These are phyloP conservation scores for Bipolaris gigantea DNA, from an alignment of 2,329 filamentous ascomycete genomes.

Conservation along the genomic window DNA sequence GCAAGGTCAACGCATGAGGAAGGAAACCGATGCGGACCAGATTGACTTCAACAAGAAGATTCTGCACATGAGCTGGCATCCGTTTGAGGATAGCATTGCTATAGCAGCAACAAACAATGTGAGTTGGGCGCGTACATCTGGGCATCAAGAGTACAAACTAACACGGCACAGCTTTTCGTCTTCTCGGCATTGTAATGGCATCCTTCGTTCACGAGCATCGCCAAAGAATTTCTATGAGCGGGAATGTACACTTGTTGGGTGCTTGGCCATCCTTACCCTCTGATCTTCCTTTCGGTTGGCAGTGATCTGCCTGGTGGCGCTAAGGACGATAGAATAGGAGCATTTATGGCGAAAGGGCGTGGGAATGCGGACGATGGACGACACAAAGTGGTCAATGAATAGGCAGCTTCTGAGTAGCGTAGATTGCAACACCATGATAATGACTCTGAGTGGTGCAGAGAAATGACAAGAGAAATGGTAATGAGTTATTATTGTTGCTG, in stretches of 20 bases:
- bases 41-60: conserved; percentile 99
- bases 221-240: conserved; percentile 31
- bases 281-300: conserved; percentile 34
- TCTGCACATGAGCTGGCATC: conserved; percentile 99
- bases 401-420: conserved; percentile 29
- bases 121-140: conserved; percentile 50
- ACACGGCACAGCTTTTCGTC: conserved; percentile 55
- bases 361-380: conserved; percentile 30
- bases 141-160: neutral
- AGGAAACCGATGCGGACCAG: conserved; percentile 98
- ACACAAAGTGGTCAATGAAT: conserved; percentile 33
- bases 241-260: conserved; percentile 32
- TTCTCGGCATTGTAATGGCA: conserved; percentile 55
- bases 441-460: conserved; percentile 37
- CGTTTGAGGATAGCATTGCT: conserved; percentile 98
- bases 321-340: conserved; percentile 36
- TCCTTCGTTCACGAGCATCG: conserved; percentile 27
- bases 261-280: conserved; percentile 34
- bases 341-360: conserved; percentile 27
- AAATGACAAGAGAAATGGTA: conserved; percentile 33
- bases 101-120: conserved; percentile 99
- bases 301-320: conserved; percentile 31
- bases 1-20: conserved; percentile 92
- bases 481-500: neutral
- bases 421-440: conserved; percentile 40